phyloP scores from a whole-genome alignment of 139 green algal genomes.

The Axilococcus clingmanii region DNA sequence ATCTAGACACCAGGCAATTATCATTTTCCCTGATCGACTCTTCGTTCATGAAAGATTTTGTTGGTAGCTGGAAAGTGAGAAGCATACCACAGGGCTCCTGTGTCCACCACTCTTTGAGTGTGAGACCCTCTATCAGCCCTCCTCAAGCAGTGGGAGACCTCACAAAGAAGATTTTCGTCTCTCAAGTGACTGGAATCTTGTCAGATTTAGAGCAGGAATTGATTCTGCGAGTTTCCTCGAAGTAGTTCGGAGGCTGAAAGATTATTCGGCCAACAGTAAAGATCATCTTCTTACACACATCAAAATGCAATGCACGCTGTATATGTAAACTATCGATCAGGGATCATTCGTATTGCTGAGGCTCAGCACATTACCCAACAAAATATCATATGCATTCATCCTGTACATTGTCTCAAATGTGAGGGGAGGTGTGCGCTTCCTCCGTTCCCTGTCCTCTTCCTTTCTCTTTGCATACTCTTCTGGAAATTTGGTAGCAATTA shows the following conservation, averaged over 20 bases:
- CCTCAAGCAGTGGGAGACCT: slow-evolving; percentile 20
- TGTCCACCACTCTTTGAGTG: slow-evolving; percentile 12
- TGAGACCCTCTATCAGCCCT: slow-evolving; percentile 8
- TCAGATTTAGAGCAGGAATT: slow-evolving; percentile 12
- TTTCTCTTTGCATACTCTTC: slow-evolving; percentile 9
- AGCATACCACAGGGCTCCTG: not conserved
- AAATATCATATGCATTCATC: too few species aligned
- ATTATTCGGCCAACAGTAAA: too few species aligned
- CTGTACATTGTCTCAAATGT: too few species aligned
- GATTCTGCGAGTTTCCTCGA: too few species aligned
- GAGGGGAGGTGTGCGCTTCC: too few species aligned
- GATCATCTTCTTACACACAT: not conserved
- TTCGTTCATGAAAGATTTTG: slow-evolving; percentile 22
- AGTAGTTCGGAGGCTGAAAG: too few species aligned
- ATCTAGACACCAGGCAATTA: not conserved
- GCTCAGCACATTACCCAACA: not conserved
- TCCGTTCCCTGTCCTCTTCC: slow-evolving; percentile 6
- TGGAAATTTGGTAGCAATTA: slow-evolving; percentile 15
- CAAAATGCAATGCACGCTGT: slow-evolving; percentile 1
- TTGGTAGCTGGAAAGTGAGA: slow-evolving; percentile 17
- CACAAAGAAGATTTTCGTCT: slow-evolving; percentile 15
- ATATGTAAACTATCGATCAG: not conserved
- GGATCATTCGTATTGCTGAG: not conserved
- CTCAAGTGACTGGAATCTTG: slow-evolving; percentile 17
- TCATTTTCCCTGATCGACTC: slow-evolving; percentile 20